These are phyloP conservation scores for Yamadazyma epiphylla DNA, from an alignment of 1,139 yeast species.

Conservation along the genomic window DNA sequence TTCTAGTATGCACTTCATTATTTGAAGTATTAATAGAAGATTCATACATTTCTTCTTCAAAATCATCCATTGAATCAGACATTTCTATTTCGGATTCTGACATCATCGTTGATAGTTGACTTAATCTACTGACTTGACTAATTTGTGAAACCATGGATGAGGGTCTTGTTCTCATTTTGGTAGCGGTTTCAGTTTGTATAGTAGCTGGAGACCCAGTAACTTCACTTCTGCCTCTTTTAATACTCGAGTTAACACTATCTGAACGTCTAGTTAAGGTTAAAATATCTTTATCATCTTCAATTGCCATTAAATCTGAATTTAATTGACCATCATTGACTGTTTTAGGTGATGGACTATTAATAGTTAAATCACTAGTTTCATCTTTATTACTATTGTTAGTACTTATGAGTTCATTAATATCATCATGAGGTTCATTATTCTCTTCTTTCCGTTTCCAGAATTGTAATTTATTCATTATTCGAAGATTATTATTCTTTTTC, in stretches of 20 bases:
- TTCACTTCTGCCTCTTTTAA: neutral
- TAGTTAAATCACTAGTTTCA: slow-evolving; percentile 12
- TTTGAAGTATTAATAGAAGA: slow-evolving; percentile 13
- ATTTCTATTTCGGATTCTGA: slow-evolving; percentile 44
- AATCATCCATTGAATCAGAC: slow-evolving; percentile 45
- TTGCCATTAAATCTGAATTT: neutral
- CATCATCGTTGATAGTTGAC: slow-evolving; percentile 53
- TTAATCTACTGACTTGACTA: slow-evolving; percentile 51
- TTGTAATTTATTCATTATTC: slow-evolving; percentile 33
- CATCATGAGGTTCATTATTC: slow-evolving; percentile 5
- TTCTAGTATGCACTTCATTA: slow-evolving; percentile 7
- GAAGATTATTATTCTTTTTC: slow-evolving; percentile 15
- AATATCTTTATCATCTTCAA: neutral
- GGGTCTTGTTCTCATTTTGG: slow-evolving; percentile 44
- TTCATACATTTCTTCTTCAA: slow-evolving; percentile 28
- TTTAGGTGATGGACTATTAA: slow-evolving; percentile 14
- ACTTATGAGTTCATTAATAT: slow-evolving; percentile 4
- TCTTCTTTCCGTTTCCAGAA: slow-evolving; percentile 35
- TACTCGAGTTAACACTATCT: neutral
- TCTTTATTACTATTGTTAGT: slow-evolving; percentile 5
- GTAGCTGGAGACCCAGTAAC: slow-evolving; percentile 2
- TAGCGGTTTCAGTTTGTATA: slow-evolving; percentile 1
- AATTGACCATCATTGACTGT: slow-evolving; percentile 9
- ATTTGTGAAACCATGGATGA: slow-evolving; percentile 64
- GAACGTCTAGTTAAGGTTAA: neutral